Evolutionary conservation across 2,329 filamentous ascomycete species (phyloP), one percentile per base, ranked within the genome.

Genomic region (Pyrenophora seminiperda): DNA sequence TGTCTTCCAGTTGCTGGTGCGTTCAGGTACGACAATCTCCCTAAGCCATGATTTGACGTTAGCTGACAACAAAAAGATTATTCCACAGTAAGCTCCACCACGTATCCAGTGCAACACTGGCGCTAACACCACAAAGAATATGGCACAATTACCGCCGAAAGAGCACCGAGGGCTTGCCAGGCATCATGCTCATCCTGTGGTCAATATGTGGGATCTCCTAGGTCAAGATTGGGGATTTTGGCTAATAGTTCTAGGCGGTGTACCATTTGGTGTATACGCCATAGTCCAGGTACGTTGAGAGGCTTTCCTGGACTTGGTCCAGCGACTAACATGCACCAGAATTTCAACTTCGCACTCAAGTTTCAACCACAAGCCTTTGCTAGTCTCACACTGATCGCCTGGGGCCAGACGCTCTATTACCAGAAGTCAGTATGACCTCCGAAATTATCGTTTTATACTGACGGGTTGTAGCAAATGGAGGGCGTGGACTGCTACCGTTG

Each of bases 121-220:
- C 22, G 31, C 60, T 67, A 33, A 68, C 45, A 20, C 5, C 17
- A 10, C 33, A 3, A 41, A 72, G 71, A 55, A 85, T 87, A 73
- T 85, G 81, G 80, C 78, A 81, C 51, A 87, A 85, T 64, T 86
- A 81, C 78, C 75, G 77, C 15, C 77, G 73, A 10, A 86, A 87
- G 63, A 79, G 77, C 52, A 86, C 83, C 0, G 83, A 86, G 31
- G 84, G 84, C 2, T 70, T 87, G 2, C 84, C 84, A 0, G 77
- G 76, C 0, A 60, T 70, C 15, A 87, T 87, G 83, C 80, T 86
- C 75, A 81, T 86, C 54, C 67, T 86, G 1, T 87, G 84, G 83
- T 83, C 81, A n/a, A 63, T 77, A 24, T 83, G 82, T 79, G 66
- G 56, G 44, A 40, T 15, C 33, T 14, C 39, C 30, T 10, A n/a